phyloP scores from a whole-genome alignment of 2,329 filamentous ascomycete genomes.

The Neonectria hederae region DNA sequence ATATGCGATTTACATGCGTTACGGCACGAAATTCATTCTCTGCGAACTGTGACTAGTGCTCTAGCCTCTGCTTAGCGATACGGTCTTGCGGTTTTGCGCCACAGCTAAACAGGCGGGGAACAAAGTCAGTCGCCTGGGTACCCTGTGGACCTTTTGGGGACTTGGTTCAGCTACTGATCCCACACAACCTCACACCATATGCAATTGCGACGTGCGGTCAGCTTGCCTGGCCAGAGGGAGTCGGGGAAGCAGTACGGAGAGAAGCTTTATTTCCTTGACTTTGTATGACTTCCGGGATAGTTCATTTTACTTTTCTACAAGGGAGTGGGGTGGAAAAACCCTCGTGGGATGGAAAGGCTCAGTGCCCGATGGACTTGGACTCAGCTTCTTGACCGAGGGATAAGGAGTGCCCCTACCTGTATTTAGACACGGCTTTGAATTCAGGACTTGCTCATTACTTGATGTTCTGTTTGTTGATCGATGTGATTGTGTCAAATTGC shows the following conservation, averaged over 20 bases:
- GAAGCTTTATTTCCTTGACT: constrained; percentile 26
- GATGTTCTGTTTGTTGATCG: neutral
- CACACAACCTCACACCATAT: neutral
- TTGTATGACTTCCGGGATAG: constrained; percentile 42
- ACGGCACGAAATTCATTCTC: constrained; percentile 16
- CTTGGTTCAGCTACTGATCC: neutral
- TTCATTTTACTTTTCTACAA: constrained; percentile 35
- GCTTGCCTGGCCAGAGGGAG: neutral
- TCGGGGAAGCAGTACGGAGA: neutral
- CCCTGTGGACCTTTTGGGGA: constrained; percentile 6
- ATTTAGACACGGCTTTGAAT: constrained; percentile 40
- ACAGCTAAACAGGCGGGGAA: neutral
- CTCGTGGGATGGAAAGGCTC: constrained; percentile 26
- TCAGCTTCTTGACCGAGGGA: constrained; percentile 32
- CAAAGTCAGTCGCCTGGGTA: neutral
- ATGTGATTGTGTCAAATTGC: neutral
- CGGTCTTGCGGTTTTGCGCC: neutral
- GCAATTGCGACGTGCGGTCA: neutral
- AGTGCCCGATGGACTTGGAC: constrained; percentile 12
- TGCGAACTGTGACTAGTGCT: constrained; percentile 5
- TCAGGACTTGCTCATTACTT: constrained; percentile 28
- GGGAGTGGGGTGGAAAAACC: constrained; percentile 27
- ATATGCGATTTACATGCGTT: constrained; percentile 23
- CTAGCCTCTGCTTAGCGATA: neutral
- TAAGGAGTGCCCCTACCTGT: constrained; percentile 31